A percentile compares a stretch with the other conserved stretches of the same genome.
These are phyloP conservation scores for Solanum hybrid DNA, from an alignment of 305 asterid genomes.

Conservation along the genomic window DNA sequence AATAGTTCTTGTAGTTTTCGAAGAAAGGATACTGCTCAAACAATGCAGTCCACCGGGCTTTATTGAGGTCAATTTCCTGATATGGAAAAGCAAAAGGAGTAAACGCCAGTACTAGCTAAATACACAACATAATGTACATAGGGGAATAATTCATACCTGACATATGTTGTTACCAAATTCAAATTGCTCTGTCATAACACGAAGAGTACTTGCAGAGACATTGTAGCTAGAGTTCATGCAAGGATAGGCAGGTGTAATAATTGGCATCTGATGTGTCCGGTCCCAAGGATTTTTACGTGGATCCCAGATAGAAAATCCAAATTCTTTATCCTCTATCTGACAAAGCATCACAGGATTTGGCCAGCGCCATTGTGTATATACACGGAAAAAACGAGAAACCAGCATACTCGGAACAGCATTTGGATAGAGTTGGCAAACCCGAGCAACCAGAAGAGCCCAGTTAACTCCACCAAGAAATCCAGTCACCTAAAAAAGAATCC, in stretches of 20 bases:
- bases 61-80: conserved; percentile 90
- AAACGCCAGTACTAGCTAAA: not conserved
- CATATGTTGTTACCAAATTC: conserved; percentile 63
- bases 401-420: conserved; percentile 91
- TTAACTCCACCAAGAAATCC: conserved; percentile 99
- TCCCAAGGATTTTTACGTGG: conserved; percentile 89
- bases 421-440: conserved; percentile 88
- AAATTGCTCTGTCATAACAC: conserved; percentile 87
- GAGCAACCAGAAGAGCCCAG: conserved; percentile 98
- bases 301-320: conserved; percentile 95
- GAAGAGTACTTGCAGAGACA: conserved; percentile 87
- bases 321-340: conserved; percentile 68
- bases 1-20: conserved; percentile 79
- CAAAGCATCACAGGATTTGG: conserved; percentile 94
- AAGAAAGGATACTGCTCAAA: conserved; percentile 83
- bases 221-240: conserved; percentile 99
- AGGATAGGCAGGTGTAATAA: conserved; percentile 97
- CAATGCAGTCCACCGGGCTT: conserved; percentile 57
- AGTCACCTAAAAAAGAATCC: conserved; percentile 48
- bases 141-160: conserved; percentile 41
- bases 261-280: conserved; percentile 79
- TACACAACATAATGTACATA: not conserved
- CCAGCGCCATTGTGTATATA: conserved; percentile 96
- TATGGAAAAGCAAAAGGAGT: not conserved
- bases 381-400: conserved; percentile 87